A percentile compares a stretch with the other conserved stretches of the same genome.
These are phyloP conservation scores for Wickerhamiella sorbophila DNA, from an alignment of 805 yeast species.

Conservation along the genomic window DNA sequence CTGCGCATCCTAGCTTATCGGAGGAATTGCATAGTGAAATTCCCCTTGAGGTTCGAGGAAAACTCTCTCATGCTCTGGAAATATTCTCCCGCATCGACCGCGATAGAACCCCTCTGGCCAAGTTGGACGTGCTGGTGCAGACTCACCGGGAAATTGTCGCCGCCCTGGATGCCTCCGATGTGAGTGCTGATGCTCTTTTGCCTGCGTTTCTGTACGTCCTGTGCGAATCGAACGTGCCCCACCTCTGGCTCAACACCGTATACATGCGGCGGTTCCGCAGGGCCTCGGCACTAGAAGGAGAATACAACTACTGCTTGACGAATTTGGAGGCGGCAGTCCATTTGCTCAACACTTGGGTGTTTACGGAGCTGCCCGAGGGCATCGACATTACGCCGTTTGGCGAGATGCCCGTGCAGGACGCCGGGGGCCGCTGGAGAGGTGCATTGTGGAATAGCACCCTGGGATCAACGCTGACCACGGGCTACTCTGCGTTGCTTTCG, in stretches of 20 bases:
- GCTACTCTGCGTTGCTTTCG: background rate
- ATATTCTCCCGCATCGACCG: conserved; percentile 15
- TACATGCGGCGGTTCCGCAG: conserved; percentile 30
- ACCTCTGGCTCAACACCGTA: conserved; percentile 25
- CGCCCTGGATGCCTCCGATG: conserved; percentile 13
- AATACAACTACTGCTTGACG: conserved; percentile 29
- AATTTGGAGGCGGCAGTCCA: conserved; percentile 31
- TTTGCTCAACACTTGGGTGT: conserved; percentile 25
- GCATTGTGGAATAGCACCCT: background rate
- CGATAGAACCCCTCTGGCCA: conserved; percentile 24
- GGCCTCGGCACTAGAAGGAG: conserved; percentile 23
- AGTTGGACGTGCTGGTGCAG: conserved; percentile 23
- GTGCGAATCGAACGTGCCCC: conserved; percentile 21
- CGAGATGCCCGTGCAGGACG: conserved; percentile 8
- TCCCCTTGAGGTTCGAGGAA: conserved; percentile 6
- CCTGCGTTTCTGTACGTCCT: conserved; percentile 28
- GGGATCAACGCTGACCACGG: background rate
- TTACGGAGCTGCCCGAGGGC: conserved; percentile 22
- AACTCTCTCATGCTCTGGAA: conserved; percentile 10
- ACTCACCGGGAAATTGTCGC: conserved; percentile 27
- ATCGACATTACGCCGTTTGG: conserved; percentile 15
- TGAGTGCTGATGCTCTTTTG: conserved; percentile 28
- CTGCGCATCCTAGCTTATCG: conserved; percentile 18
- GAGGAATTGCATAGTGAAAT: conserved; percentile 22
- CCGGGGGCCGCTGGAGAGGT: background rate